Percentiles rank a stretch among this genome's conserved stretches.
phyloP scores from a whole-genome alignment of 2,329 filamentous ascomycete species.

The Aspergillus fructus region DNA sequence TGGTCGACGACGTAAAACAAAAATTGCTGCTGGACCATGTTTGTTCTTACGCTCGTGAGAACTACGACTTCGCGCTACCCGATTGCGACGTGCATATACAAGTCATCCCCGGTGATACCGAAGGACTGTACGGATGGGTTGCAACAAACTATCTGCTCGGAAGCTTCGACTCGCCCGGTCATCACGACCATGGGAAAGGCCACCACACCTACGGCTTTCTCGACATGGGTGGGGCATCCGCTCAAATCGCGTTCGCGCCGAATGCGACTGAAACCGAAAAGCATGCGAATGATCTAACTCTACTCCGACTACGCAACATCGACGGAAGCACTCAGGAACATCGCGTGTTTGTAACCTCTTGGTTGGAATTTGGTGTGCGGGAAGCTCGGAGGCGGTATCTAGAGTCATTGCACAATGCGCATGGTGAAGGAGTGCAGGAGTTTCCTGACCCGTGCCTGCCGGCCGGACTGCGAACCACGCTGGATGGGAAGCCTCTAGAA shows the following conservation, averaged over 20 bases:
- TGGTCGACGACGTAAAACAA: slow-evolving; percentile 74
- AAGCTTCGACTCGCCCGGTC: slow-evolving; percentile 75
- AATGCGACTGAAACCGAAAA: slow-evolving; percentile 87
- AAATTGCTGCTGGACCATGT: slow-evolving; percentile 71
- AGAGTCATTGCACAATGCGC: slow-evolving; percentile 69
- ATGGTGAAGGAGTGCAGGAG: slow-evolving; percentile 60
- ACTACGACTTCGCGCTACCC: slow-evolving; percentile 80
- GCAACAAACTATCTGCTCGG: slow-evolving; percentile 93
- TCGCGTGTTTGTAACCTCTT: slow-evolving; percentile 90
- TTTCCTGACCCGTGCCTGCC: slow-evolving; percentile 91
- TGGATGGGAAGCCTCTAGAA: slow-evolving; percentile 64
- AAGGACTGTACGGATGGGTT: slow-evolving; percentile 96
- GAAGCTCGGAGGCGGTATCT: slow-evolving; percentile 85
- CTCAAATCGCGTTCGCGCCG: slow-evolving; percentile 95
- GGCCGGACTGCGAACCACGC: slow-evolving; percentile 68
- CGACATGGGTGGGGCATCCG: slow-evolving; percentile 97
- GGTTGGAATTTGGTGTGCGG: slow-evolving; percentile 96
- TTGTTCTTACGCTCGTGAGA: slow-evolving; percentile 75
- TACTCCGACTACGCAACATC: slow-evolving; percentile 79
- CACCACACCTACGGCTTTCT: slow-evolving; percentile 97
- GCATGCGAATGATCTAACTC: slow-evolving; percentile 83
- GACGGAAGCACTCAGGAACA: slow-evolving; percentile 78
- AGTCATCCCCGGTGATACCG: slow-evolving; percentile 92
- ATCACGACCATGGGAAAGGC: slow-evolving; percentile 77
- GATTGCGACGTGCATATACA: slow-evolving; percentile 88